Evolutionary conservation across 345 rosid genomes (phyloP), one percentile per base, ranked within the genome.

Genomic region (Iberis pinnata): DNA sequence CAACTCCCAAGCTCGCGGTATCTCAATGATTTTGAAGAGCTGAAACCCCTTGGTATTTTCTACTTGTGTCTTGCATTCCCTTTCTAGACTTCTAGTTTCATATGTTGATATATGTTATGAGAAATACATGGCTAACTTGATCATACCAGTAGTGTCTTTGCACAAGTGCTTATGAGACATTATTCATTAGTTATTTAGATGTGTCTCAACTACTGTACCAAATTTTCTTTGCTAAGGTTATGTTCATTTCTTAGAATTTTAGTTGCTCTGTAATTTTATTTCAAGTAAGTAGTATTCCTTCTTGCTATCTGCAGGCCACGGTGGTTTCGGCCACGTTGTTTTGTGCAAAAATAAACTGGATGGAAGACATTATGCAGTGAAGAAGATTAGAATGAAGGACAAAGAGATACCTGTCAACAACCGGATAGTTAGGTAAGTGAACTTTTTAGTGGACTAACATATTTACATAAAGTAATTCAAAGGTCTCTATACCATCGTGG

Each of bases 361-460:
- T 71, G 98, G 98, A 64, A 87, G 98, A 59, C 96, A 90, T 47
- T 90, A 90, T 74, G 98, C 98, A 2, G 81, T 90, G 61, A 90
- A 90, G 79, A 90, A 90, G 78, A 87, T 90, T 67, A 86, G 84
- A 56, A 84, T 84, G 43, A 90, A 78, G 83, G 98, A 87, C 70
- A 79, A 90, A 80, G 84, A 60, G 60, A 59, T 82, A 58, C 88
- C 87, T 51, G 70, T 77, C 31, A 60, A 89, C 68, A 87, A 80
- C 58, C 77, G 92, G 31, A 82, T 90, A 70, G 72, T 84, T 61
- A 72, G 98, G 98, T 90, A 72, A 73, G 60, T 31, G 45, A 50
- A 15, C 13, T 20, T 26, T 18, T 12, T 13, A 15, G 20, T 7
- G 18, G 44, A 47, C 24, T 31, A 45, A 45, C 15, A 58, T 45